phyloP scores from a whole-genome alignment of 805 yeast species.

The Teunomyces gatunensis region DNA sequence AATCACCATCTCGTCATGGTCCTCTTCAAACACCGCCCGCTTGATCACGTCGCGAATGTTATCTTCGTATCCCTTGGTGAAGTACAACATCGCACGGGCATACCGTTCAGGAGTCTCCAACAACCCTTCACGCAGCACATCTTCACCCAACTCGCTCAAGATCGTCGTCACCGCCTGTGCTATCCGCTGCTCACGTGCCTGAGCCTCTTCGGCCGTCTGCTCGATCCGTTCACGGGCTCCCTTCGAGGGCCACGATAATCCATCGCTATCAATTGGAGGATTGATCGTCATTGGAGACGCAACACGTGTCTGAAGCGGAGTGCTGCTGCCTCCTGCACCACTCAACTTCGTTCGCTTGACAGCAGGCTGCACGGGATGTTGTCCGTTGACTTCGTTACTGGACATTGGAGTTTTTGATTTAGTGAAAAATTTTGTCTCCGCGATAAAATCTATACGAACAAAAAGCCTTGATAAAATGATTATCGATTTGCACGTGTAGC shows the following conservation, averaged over 20 bases:
- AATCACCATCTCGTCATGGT: conserved; percentile 98
- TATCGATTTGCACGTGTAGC: too few relatives aligned
- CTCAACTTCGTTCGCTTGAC: conserved; percentile 6
- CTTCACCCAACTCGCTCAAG: conserved; percentile 86
- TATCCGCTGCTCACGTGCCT: conserved; percentile 68
- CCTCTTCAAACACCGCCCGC: conserved; percentile 94
- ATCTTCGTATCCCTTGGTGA: conserved; percentile 96
- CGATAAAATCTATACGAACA: neutral
- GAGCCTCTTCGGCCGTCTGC: conserved; percentile 62
- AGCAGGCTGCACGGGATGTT: neutral
- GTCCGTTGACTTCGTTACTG: conserved; percentile 1
- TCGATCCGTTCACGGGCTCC: conserved; percentile 82
- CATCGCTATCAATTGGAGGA: conserved; percentile 87
- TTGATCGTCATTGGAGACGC: conserved; percentile 79
- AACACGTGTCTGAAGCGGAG: conserved; percentile 68
- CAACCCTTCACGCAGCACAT: conserved; percentile 81
- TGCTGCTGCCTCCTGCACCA: neutral
- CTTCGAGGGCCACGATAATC: conserved; percentile 88
- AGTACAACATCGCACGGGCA: conserved; percentile 92
- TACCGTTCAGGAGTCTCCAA: conserved; percentile 93
- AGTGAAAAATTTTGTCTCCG: neutral
- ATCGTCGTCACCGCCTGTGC: conserved; percentile 81
- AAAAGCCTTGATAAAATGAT: too few relatives aligned
- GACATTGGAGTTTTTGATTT: neutral
- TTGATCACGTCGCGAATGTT: conserved; percentile 89